Evolutionary conservation across 2,329 filamentous ascomycete species (phyloP).

Genomic region (Fusarium bactridioides): DNA sequence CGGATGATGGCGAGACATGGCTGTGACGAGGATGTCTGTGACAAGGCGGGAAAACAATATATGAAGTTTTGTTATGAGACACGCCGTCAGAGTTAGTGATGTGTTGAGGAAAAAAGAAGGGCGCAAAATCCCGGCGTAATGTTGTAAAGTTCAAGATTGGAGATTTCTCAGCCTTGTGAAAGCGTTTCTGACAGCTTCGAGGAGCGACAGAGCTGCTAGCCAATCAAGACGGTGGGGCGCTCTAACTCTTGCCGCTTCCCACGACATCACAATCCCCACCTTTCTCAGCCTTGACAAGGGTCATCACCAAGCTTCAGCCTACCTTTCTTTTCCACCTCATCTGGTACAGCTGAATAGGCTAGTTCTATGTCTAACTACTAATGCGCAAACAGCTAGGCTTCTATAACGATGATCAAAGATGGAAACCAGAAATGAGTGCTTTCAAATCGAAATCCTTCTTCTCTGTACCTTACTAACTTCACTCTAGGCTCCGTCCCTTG

Average conservation of each 20-base stretch:
- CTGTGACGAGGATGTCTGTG: constrained; percentile 35
- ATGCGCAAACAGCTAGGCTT: background rate
- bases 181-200: constrained; percentile 39
- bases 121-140: constrained; percentile 2
- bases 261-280: constrained; percentile 32
- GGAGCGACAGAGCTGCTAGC: constrained; percentile 15
- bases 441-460: background rate
- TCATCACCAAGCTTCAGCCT: constrained; percentile 2
- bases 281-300: constrained; percentile 43
- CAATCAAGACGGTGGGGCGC: constrained; percentile 35
- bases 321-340: background rate
- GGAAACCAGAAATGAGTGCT: constrained; percentile 36
- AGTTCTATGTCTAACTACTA: background rate
- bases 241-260: constrained; percentile 26
- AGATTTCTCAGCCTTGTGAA: constrained; percentile 58
- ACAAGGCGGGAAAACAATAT: background rate
- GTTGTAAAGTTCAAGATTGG: constrained; percentile 33
- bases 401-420: constrained; percentile 1
- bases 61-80: background rate
- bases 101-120: constrained; percentile 9
- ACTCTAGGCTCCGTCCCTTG: constrained; percentile 26
- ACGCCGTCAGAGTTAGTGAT: background rate
- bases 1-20: constrained; percentile 95
- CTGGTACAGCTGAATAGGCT: background rate
- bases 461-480: constrained; percentile 25